Evolutionary conservation across 2,329 filamentous ascomycete genomes (phyloP).

Genomic region (Fusarium multiceps): DNA sequence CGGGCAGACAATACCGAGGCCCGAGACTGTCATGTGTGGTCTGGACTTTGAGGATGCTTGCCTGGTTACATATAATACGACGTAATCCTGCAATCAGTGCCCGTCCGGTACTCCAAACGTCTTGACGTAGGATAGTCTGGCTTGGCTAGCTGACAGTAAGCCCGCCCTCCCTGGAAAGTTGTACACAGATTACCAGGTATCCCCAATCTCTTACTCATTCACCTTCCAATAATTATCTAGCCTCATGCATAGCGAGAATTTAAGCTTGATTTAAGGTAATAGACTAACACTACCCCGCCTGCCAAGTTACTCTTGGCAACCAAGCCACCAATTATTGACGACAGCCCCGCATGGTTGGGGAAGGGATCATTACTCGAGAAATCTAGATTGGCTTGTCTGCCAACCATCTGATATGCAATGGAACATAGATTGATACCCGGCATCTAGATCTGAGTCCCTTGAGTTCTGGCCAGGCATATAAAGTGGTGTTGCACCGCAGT

Average conservation of each 20-base stretch:
- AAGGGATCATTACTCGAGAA: neutral
- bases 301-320: constrained; percentile 6
- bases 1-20: too few species aligned
- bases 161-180: neutral
- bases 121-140: neutral
- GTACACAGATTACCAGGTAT: neutral
- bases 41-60: too few species aligned
- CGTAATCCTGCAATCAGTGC: neutral
- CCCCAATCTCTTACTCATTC: neutral
- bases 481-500: neutral
- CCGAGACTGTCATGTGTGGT: too few species aligned
- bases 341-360: neutral
- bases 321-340: neutral
- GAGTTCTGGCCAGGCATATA: neutral
- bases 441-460: neutral
- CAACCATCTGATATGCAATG: neutral
- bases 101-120: neutral
- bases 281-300: constrained; percentile 14
- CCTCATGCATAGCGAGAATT: neutral
- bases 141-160: neutral
- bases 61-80: neutral
- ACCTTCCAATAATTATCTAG: constrained; percentile 15
- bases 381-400: neutral
- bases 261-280: constrained; percentile 19
- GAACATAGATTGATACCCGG: neutral